These are phyloP conservation scores for Fusarium armeniacum DNA, from an alignment of 2,329 filamentous ascomycete genomes.

Conservation along the genomic window DNA sequence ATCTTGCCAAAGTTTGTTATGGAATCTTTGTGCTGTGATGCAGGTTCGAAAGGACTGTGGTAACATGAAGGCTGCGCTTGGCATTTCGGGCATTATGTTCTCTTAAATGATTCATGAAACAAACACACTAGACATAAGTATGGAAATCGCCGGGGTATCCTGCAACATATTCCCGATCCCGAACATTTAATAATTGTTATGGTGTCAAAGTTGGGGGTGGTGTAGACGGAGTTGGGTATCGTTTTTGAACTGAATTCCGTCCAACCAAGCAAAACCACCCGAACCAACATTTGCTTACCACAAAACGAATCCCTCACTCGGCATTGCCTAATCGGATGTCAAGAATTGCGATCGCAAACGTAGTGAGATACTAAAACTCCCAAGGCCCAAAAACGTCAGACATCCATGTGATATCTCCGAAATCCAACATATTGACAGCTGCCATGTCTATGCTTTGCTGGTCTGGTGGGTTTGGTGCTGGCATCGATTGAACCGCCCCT, in stretches of 20 bases:
- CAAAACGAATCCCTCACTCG: neutral
- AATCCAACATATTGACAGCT: slow-evolving; percentile 50
- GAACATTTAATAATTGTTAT: slow-evolving; percentile 8
- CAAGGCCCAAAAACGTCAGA: slow-evolving; percentile 57
- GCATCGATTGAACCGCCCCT: slow-evolving; percentile 31
- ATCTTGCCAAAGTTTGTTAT: slow-evolving; percentile 8
- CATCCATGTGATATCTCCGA: slow-evolving; percentile 57
- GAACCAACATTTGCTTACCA: neutral
- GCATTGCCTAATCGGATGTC: slow-evolving; percentile 6
- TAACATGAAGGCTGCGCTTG: neutral
- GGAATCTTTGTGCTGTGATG: neutral
- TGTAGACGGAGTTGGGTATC: slow-evolving; percentile 34
- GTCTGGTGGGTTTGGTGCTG: slow-evolving; percentile 21
- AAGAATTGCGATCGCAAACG: neutral
- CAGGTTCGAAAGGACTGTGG: neutral
- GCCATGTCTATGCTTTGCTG: slow-evolving; percentile 40
- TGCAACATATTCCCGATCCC: slow-evolving; percentile 21
- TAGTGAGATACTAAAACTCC: slow-evolving; percentile 50
- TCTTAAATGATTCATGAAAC: slow-evolving; percentile 24
- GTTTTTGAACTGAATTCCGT: slow-evolving; percentile 29
- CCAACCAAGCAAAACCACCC: slow-evolving; percentile 1
- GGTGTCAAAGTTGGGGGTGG: slow-evolving; percentile 24
- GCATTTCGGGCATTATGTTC: slow-evolving; percentile 18
- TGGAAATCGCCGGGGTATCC: slow-evolving; percentile 9
- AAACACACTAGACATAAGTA: slow-evolving; percentile 16